Evolutionary conservation across 2,329 filamentous ascomycete genomes (phyloP), one percentile per base, ranked within the genome.

Genomic region (Apiospora arundinis): DNA sequence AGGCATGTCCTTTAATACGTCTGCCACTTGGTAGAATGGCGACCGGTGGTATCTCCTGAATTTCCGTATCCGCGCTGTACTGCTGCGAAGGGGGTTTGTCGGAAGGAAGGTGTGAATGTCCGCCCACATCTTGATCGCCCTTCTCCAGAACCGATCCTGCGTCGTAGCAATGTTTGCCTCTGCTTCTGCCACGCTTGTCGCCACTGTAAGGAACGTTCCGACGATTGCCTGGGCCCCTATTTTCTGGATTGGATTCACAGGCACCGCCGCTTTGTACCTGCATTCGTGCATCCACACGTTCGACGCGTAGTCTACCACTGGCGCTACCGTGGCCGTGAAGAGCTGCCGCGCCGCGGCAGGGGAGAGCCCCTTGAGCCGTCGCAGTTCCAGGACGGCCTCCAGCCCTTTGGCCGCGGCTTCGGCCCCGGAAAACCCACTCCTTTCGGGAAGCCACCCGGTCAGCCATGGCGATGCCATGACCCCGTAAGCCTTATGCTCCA

Each of bases 21-120:
- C 45, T 25, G 73, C 70, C 25, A 74, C 72, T 46, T 72, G 70
- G 28, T 74, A 69, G n/a, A n/a, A n/a, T n/a, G n/a, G n/a, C n/a
- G n/a, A n/a, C n/a, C n/a, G n/a, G n/a, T n/a, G n/a, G n/a, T n/a
- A n/a, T n/a, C n/a, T n/a, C n/a, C n/a, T n/a, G n/a, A n/a, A n/a
- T n/a, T n/a, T n/a, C n/a, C n/a, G n/a, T n/a, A n/a, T n/a, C n/a
- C n/a, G n/a, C n/a, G n/a, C n/a, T n/a, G n/a, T n/a, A n/a, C n/a
- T n/a, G n/a, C n/a, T n/a, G n/a, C n/a, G n/a, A n/a, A n/a, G n/a
- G n/a, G n/a, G n/a, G n/a, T n/a, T n/a, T n/a, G 45, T 46, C 45
- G 3, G 16, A 11, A 16, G 45, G 18, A 46, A 16, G 45, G 45
- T 46, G 18, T 46, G 45, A 18, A 46, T 46, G 18, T 46, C 45